Evolutionary conservation across 2,329 filamentous ascomycete species (phyloP).

Genomic region (Aureobasidium leucospermi): DNA sequence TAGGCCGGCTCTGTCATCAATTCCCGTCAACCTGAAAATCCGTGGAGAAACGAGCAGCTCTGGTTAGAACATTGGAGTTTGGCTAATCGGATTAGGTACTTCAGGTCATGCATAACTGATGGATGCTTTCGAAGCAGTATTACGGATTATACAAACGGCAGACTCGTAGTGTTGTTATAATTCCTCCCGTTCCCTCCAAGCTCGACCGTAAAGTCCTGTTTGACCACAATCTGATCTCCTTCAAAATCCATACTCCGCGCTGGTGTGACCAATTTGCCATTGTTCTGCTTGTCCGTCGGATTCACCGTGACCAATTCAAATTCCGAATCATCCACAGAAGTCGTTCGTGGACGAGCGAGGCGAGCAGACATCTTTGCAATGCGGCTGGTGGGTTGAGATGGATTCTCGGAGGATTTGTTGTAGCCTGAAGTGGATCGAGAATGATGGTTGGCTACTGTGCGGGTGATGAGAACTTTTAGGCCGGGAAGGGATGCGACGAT

Average conservation of each 20-base stretch:
- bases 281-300: neutral
- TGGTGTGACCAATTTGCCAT: neutral
- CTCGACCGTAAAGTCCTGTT: neutral
- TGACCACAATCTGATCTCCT: neutral
- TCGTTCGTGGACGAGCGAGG: neutral
- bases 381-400: neutral
- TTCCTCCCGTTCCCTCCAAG: neutral
- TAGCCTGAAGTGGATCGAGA: neutral
- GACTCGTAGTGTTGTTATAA: neutral
- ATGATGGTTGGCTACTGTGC: neutral
- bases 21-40: no score
- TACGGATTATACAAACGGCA: neutral
- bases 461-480: constrained; percentile 7
- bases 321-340: neutral
- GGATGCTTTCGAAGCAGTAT: no score
- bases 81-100: no score
- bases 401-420: neutral
- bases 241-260: neutral
- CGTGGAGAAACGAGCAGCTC: no score
- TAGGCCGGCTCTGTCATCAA: no score
- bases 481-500: constrained; percentile 4
- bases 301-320: neutral
- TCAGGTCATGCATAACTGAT: no score
- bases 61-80: no score
- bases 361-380: neutral